A percentile compares a stretch with the other conserved stretches of the same genome.
phyloP scores from a whole-genome alignment of 2,329 filamentous ascomycete genomes.

The Alternaria sp. region DNA sequence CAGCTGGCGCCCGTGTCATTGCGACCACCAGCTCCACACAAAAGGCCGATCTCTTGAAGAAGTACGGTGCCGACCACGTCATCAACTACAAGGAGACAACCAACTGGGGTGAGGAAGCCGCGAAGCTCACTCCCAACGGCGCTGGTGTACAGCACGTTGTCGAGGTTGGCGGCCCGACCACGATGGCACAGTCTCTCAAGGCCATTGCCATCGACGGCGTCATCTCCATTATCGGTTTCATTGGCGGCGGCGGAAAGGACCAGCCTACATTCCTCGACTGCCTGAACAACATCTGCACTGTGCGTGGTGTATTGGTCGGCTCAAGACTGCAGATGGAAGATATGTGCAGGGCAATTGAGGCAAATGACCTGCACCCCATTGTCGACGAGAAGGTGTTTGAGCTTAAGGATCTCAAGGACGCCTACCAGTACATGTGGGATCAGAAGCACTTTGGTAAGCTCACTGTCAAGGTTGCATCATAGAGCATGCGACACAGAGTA shows the following conservation, averaged over 20 bases:
- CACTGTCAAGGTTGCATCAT: constrained; percentile 38
- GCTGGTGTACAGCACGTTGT: constrained; percentile 67
- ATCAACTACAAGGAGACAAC: constrained; percentile 62
- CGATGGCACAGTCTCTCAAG: constrained; percentile 59
- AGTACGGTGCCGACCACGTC: constrained; percentile 62
- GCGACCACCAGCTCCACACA: constrained; percentile 61
- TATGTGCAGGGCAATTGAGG: constrained; percentile 65
- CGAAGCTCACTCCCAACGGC: constrained; percentile 57
- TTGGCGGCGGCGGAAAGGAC: constrained; percentile 57
- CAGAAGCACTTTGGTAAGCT: constrained; percentile 55
- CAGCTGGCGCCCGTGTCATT: constrained; percentile 63
- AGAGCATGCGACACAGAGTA: not conserved
- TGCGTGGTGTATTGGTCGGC: constrained; percentile 64
- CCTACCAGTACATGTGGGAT: constrained; percentile 57
- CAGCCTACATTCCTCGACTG: constrained; percentile 61
- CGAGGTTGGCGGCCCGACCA: constrained; percentile 71
- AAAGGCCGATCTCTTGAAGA: constrained; percentile 59
- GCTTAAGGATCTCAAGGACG: constrained; percentile 59
- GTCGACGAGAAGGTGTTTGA: constrained; percentile 64
- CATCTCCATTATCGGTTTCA: constrained; percentile 62
- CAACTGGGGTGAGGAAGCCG: constrained; percentile 62
- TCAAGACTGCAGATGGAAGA: constrained; percentile 63
- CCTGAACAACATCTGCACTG: constrained; percentile 57
- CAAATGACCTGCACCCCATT: constrained; percentile 64
- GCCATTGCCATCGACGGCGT: constrained; percentile 62